Base-by-base conservation (phyloP, 257 asterid genomes). In the Solanum rostratum region DNA sequence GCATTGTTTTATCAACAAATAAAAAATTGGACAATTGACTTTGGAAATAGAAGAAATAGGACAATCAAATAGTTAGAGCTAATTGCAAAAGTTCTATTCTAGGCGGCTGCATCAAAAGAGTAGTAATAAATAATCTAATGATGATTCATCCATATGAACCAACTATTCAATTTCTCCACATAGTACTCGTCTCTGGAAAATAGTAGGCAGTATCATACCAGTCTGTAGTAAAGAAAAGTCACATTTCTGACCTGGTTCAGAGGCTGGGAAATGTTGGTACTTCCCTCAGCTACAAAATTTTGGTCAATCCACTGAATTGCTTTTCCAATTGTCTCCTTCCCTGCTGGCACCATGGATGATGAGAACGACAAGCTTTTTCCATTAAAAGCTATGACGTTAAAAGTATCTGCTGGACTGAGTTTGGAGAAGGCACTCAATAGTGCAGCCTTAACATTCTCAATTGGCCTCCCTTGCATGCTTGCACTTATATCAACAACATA, bases 391-490 rank as follows among this genome's bases (percentile, higher is more conserved):
- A 95, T 89, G 84, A 95, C 24, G 84, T 93, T 94, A 87, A 95
- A 95, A 80, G 87, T 52, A 90, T 95, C 98, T 20, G 14, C 86
- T 9, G 92, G 91, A 81, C 85, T 88, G 57, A 95, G 97, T 81
- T 91, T 91, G 55, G 53, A 89, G 53, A 95, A 88, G 41, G 96
- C 88, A 60, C 93, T 86, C 68, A 88, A 53, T 73, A 95, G 83
- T 37, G 99, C 90, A 27, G 90, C 54, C 82, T 93, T 94, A 37
- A 92, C 92, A 81, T 85, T 86, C 86, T 94, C 95, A 37, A 94
- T 90, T 16, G 97, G 95, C 73, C 79, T 84, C 62, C 94, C 97
- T 41, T 70, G 88, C 98, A 94, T 95, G 94, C 99, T 95, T 43
- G 86, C 93, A 68, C 98, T 95, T 84, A 82, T 88, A 68, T 95